Conservation (phyloP, 352 stramenopile species). For the Saprolegnia parasitica region DNA sequence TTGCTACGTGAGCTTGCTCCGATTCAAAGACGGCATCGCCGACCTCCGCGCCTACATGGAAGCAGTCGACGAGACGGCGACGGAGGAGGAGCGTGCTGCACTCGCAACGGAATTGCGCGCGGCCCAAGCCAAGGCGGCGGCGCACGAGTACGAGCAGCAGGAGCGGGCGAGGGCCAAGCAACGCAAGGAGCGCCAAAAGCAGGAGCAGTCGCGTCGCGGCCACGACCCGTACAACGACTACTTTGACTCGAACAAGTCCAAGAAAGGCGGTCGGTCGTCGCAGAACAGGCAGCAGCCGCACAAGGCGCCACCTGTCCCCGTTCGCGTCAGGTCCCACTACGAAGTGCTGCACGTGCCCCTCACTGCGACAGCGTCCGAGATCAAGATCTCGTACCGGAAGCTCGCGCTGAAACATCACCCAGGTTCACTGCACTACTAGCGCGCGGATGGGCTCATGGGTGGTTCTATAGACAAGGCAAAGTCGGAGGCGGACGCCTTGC, state of each 20-base stretch:
- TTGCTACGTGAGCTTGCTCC: constrained; percentile 56
- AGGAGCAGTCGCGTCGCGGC: constrained; percentile 31
- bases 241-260: background rate
- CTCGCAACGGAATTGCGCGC: constrained; percentile 61
- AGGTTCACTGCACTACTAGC: constrained; percentile 42
- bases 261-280: background rate
- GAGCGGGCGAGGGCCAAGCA: constrained; percentile 49
- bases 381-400: constrained; percentile 89
- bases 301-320: background rate
- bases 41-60: constrained; percentile 72
- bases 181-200: constrained; percentile 27
- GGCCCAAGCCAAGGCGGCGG: constrained; percentile 35
- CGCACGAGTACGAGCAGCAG: constrained; percentile 30
- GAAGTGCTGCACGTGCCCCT: constrained; percentile 69
- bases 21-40: constrained; percentile 55
- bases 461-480: constrained; percentile 64
- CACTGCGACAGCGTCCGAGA: constrained; percentile 51
- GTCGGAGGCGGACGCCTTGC: constrained; percentile 45
- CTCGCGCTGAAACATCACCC: constrained; percentile 83
- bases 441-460: background rate
- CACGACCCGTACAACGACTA: constrained; percentile 16
- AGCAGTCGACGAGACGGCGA: background rate
- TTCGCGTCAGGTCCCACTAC: constrained; percentile 49
- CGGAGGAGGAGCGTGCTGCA: constrained; percentile 47
- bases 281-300: background rate